Percentiles rank a stretch among this genome's conserved stretches.
phyloP scores from a whole-genome alignment of 768 basidiomycete genomes.

The Tricholoma hemisulphureum region DNA sequence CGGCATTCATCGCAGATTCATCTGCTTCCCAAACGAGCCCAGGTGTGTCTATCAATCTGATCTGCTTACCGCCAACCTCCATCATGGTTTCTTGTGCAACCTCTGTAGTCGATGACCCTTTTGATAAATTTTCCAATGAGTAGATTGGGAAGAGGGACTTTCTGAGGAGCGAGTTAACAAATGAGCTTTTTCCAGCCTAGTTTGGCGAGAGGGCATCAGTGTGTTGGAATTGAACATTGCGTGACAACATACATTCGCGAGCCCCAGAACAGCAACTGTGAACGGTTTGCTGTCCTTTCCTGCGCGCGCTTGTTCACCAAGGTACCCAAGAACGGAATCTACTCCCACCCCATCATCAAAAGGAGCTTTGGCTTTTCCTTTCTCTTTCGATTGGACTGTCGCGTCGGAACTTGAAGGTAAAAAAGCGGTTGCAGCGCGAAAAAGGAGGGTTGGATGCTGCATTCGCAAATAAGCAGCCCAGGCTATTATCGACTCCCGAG shows the following conservation, averaged over 20 bases:
- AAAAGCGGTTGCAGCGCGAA: slow-evolving; percentile 71
- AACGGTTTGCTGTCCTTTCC: slow-evolving; percentile 52
- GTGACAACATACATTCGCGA: slow-evolving; percentile 59
- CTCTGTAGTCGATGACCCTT: slow-evolving; percentile 70
- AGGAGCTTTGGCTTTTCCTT: slow-evolving; percentile 43
- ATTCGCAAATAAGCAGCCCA: slow-evolving; percentile 67
- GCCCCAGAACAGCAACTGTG: slow-evolving; percentile 77
- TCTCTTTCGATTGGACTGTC: slow-evolving; percentile 36
- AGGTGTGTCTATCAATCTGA: slow-evolving; percentile 84
- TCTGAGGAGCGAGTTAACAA: slow-evolving; percentile 75
- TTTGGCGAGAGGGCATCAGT: slow-evolving; percentile 7
- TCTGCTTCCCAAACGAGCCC: slow-evolving; percentile 63
- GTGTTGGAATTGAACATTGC: not conserved
- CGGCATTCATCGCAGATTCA: slow-evolving; percentile 37
- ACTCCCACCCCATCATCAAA: slow-evolving; percentile 62
- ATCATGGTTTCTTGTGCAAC: slow-evolving; percentile 61
- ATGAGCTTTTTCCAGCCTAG: slow-evolving; percentile 80
- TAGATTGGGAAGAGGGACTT: slow-evolving; percentile 58
- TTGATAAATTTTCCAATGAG: slow-evolving; percentile 46
- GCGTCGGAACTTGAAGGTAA: slow-evolving; percentile 39
- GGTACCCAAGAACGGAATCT: slow-evolving; percentile 47
- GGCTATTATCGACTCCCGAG: slow-evolving; percentile 67
- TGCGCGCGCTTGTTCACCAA: slow-evolving; percentile 47
- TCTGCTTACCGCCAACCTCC: slow-evolving; percentile 44
- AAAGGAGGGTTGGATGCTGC: slow-evolving; percentile 63